A percentile compares a stretch with the other conserved stretches of the same genome.
Evolutionary conservation across 2,329 filamentous ascomycete genomes (phyloP).

Genomic region (Lasiodiplodia citricola): DNA sequence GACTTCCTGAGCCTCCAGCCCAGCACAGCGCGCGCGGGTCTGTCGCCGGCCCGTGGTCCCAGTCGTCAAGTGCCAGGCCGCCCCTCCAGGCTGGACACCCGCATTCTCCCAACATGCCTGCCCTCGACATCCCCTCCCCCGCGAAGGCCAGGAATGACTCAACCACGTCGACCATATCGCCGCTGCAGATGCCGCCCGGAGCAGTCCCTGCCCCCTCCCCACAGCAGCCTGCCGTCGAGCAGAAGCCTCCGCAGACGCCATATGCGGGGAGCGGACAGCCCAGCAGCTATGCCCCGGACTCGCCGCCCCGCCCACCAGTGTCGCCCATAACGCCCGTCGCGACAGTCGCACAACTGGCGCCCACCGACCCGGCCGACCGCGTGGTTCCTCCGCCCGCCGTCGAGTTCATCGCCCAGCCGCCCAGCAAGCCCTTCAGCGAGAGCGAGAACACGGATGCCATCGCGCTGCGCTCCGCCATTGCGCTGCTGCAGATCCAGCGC

Average conservation of each 20-base stretch:
- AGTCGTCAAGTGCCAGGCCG: slow-evolving; percentile 4
- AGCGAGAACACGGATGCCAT: slow-evolving; percentile 81
- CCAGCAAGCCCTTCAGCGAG: slow-evolving; percentile 53
- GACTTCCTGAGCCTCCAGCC: neutral
- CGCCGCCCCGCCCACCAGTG: slow-evolving; percentile 38
- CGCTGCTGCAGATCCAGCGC: slow-evolving; percentile 84
- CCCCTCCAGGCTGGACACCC: slow-evolving; percentile 11
- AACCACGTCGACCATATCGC: slow-evolving; percentile 22
- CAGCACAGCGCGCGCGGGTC: slow-evolving; percentile 15
- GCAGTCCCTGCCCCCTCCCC: neutral
- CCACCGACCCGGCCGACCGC: slow-evolving; percentile 34
- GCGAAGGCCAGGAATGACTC: slow-evolving; percentile 32
- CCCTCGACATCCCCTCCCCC: slow-evolving; percentile 35
- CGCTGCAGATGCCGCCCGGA: slow-evolving; percentile 20
- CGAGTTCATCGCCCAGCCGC: slow-evolving; percentile 49
- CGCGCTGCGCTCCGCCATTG: slow-evolving; percentile 82
- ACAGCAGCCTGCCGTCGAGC: neutral
- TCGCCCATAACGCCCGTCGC: slow-evolving; percentile 48
- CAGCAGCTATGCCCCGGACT: slow-evolving; percentile 21
- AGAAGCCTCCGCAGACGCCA: slow-evolving; percentile 18
- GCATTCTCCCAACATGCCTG: slow-evolving; percentile 39
- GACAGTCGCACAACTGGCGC: slow-evolving; percentile 42
- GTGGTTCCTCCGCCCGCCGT: slow-evolving; percentile 30
- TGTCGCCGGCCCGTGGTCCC: slow-evolving; percentile 14
- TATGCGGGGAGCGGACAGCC: slow-evolving; percentile 4